phyloP scores from a whole-genome alignment of 176 grass and related monocot species.

The Hyparrhenia diplandra region DNA sequence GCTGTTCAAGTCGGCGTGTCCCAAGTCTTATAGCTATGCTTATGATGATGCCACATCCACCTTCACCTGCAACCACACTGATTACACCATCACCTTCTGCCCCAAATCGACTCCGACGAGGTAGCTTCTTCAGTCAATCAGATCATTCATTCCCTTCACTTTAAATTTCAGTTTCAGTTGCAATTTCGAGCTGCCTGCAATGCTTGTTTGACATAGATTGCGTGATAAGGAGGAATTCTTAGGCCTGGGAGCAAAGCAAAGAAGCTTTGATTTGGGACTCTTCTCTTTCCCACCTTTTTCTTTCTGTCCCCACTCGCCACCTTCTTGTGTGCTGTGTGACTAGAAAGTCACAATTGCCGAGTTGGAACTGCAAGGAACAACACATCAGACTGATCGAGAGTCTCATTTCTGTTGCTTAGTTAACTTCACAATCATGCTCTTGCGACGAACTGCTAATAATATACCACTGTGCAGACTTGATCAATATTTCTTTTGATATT shows the following conservation, averaged over 20 bases:
- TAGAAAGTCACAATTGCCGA: slow-evolving; percentile 37
- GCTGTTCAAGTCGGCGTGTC: no score
- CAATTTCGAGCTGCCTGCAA: neutral
- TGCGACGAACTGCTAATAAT: neutral
- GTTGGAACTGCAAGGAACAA: slow-evolving; percentile 16
- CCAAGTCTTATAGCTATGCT: no score
- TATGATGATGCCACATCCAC: no score
- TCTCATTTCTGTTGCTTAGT: neutral
- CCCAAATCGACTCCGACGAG: no score
- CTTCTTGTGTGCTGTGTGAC: slow-evolving; percentile 43
- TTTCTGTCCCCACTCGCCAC: slow-evolving; percentile 29
- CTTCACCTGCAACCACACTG: no score
- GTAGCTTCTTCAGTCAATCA: no score
- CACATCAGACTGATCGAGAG: neutral
- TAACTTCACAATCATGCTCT: neutral
- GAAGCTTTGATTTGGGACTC: slow-evolving; percentile 37
- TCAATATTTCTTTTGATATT: neutral
- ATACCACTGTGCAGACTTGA: neutral
- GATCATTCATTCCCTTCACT: no score
- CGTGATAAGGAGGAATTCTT: neutral
- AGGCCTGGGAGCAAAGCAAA: slow-evolving; percentile 31
- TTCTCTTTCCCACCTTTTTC: slow-evolving; percentile 18
- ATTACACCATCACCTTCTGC: no score
- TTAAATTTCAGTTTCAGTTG: neutral
- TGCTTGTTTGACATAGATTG: neutral